These are phyloP conservation scores for Diddensiella transvaalensis DNA, from an alignment of 805 yeast genomes.

Conservation along the genomic window DNA sequence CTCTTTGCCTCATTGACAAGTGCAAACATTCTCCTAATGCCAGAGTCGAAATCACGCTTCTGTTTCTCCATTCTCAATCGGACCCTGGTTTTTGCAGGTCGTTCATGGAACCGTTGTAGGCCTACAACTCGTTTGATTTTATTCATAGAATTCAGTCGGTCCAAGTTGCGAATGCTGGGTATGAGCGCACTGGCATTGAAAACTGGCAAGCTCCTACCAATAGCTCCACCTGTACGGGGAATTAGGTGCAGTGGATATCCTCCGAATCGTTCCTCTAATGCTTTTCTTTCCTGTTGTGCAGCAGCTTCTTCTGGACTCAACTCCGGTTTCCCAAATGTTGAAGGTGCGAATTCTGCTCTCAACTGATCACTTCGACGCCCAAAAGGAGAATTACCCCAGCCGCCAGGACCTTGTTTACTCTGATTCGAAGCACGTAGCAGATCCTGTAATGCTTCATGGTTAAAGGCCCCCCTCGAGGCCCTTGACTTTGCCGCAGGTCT, in stretches of 20 bases:
- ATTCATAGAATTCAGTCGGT: slow-evolving; percentile 29
- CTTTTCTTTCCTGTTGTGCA: slow-evolving; percentile 6
- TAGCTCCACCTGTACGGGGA: slow-evolving; percentile 34
- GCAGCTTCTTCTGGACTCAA: background rate
- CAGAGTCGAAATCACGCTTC: slow-evolving; percentile 31
- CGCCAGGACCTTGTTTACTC: slow-evolving; percentile 1
- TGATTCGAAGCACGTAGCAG: slow-evolving; percentile 1
- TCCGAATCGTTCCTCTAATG: slow-evolving; percentile 11
- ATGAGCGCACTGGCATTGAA: slow-evolving; percentile 19
- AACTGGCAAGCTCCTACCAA: slow-evolving; percentile 33
- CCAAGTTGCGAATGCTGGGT: slow-evolving; percentile 27
- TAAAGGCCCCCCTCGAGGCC: background rate
- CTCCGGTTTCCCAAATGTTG: background rate
- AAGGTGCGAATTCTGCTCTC: slow-evolving; percentile 1
- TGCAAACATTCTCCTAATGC: slow-evolving; percentile 33
- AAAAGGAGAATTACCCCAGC: slow-evolving; percentile 2
- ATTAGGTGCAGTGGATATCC: slow-evolving; percentile 15
- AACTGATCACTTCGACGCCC: slow-evolving; percentile 1
- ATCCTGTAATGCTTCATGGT: slow-evolving; percentile 1
- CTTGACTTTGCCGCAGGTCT: background rate
- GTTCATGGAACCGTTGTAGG: slow-evolving; percentile 32
- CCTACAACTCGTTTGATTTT: slow-evolving; percentile 26
- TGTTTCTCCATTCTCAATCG: slow-evolving; percentile 31
- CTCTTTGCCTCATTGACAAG: slow-evolving; percentile 33
- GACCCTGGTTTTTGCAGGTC: slow-evolving; percentile 34